Evolutionary conservation across 1,139 yeast genomes (phyloP), one percentile per base, ranked within the genome.

Genomic region (Yamadazyma buinensis): DNA sequence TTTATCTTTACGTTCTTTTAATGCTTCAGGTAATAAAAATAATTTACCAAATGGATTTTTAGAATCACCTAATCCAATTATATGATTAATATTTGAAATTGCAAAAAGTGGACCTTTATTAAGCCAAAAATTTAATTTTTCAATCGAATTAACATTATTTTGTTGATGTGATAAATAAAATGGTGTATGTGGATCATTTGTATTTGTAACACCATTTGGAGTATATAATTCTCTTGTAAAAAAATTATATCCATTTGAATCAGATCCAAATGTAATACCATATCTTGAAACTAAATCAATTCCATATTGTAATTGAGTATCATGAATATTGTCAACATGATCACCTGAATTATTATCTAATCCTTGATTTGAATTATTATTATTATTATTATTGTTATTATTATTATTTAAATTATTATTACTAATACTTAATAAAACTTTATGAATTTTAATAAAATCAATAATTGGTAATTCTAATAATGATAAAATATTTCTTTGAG

Each of bases 101-200:
- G 92, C 90, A 63, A 84, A 83, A 27, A 78, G 67, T 1, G 88
- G 76, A 2, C 86, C 81, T 51, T 83, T 82, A 48, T 81, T 81
- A 48, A 79, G 80, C 84, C 87, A 84, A 48, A 82, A 83, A 40
- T 78, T 79, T 48, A 80, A 61, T 46, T 78, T 77, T 40, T 80
- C 85, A 26, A 69, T 59, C n/a, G 65, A 54, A 41, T 64, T 66
- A 5, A 63, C 44, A 1, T 55, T 52, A 29, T 46, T 48, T 22
- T 49, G 51, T 39, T 49, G 59, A 19, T 47, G 55, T 39, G 55
- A 65, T 33, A 57, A 44, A 40, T 62, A 61, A 43, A 61, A 63
- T 14, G 66, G 63, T 33, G 57, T 58, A 32, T 54, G 59, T 7
- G 64, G 56, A 34, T 60, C 67, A 34, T 42, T 47, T 12, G 55